Evolutionary conservation across 805 yeast genomes (phyloP), one percentile per base, ranked within the genome.

Genomic region (Kregervanrija fluxuum): DNA sequence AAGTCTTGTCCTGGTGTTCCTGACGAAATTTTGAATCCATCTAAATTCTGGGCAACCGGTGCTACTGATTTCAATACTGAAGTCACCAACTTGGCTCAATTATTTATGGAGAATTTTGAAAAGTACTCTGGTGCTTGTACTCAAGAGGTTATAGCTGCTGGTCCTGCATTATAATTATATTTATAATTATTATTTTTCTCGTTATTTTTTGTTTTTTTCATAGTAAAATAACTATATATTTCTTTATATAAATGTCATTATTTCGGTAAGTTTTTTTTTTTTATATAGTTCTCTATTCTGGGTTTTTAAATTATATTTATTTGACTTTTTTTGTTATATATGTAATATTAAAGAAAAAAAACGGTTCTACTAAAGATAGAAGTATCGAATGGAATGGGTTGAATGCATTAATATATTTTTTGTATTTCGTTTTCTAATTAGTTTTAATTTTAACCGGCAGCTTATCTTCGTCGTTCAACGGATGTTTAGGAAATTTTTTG

Each of bases 131-230:
- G 80, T 59, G 85, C 79, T 59, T 88, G 95, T 52, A 85, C 95
- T 33, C 58, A 72, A 28, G 96, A 88, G 65, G 97, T 91, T 44
- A 70, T 83, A 60, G 86, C 93, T 60, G 98, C 97, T 56, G 99
- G 96, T 50, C 99, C 98, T 54, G 73, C 66, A 52, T 57, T 73
- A 47, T 73, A 65, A 59, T 33, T 40, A 40, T 30, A 17, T 4
- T 28, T 32, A 15, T 17, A n/a, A 15, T 5, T 38, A n/a, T 35
- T 10, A 11, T 37, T 22, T 35, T 22, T 22, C 28, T 22, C 6
- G 28, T 22, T 17, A 17, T n/a, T 17, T 22, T 8, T 22, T 22
- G 28, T 22, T 22, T 22, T 22, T 22, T 22, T 22, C 28, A 22
- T 22, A 22, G 28, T 22, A 22, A 22, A 22, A 22, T 22, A 22